A percentile compares a stretch with the other conserved stretches of the same genome.
Conservation (phyloP, 2,329 filamentous ascomycete species). For the Penicillium sp. region DNA sequence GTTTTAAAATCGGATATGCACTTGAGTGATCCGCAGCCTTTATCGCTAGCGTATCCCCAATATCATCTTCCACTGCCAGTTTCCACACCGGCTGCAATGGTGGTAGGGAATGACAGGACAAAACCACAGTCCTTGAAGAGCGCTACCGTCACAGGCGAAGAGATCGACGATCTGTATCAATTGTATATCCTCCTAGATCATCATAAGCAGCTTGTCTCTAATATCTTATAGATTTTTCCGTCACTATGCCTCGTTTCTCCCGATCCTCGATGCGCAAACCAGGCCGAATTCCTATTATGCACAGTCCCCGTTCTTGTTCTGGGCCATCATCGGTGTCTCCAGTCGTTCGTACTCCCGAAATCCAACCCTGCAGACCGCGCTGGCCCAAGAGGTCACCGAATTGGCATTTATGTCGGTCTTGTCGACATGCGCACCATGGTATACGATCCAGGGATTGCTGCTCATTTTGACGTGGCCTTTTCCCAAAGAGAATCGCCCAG, state of each 20-base stretch:
- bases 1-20: conserved; percentile 6
- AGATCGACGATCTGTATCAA: conserved; percentile 42
- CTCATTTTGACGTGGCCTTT: conserved; percentile 44
- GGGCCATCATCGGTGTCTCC: conserved; percentile 58
- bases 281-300: conserved; percentile 72
- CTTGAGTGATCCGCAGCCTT: conserved; percentile 5
- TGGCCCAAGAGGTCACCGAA: conserved; percentile 36
- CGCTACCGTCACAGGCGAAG: conserved; percentile 29
- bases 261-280: conserved; percentile 48
- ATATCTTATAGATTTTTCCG: conserved; percentile 36
- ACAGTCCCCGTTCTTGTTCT: conserved; percentile 79
- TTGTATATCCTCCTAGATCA: conserved; percentile 24
- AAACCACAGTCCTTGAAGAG: conserved; percentile 33
- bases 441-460: conserved; percentile 40
- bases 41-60: conserved; percentile 21
- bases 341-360: conserved; percentile 41
- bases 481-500: conserved; percentile 36
- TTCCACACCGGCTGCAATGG: conserved; percentile 12
- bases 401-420: conserved; percentile 38
- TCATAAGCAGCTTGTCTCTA: background rate
- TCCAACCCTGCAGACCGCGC: conserved; percentile 38
- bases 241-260: conserved; percentile 40
- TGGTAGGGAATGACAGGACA: conserved; percentile 25
- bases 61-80: conserved; percentile 21
- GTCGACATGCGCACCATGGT: conserved; percentile 32